Conservation (phyloP, 2,329 filamentous ascomycete genomes). For the Lomentospora prolificans region DNA sequence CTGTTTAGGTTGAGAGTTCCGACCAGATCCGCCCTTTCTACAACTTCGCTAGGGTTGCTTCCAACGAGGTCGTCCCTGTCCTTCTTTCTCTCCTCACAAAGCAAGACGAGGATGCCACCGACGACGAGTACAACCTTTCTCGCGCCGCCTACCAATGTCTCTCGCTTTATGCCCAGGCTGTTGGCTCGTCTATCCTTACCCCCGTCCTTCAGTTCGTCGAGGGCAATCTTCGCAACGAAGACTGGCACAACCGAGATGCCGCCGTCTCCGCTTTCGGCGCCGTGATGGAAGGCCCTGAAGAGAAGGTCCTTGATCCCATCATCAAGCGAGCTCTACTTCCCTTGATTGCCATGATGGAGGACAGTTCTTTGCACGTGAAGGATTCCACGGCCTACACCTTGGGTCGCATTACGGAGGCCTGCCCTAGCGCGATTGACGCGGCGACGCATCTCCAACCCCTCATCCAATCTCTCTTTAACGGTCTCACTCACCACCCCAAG, state of each 20-base stretch:
- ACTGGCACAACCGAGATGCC: constrained; percentile 93
- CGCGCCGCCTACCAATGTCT: constrained; percentile 94
- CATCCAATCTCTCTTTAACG: constrained; percentile 81
- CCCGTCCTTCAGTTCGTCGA: constrained; percentile 89
- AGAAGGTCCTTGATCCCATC: constrained; percentile 82
- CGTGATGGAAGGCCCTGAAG: constrained; percentile 97
- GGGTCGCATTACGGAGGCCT: constrained; percentile 89
- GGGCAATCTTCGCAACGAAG: constrained; percentile 75
- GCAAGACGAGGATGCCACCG: constrained; percentile 92
- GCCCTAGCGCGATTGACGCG: constrained; percentile 84
- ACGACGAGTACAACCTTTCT: constrained; percentile 96
- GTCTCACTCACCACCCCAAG: constrained; percentile 82
- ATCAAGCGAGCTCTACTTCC: constrained; percentile 93
- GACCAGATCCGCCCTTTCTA: constrained; percentile 86
- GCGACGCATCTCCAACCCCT: constrained; percentile 71
- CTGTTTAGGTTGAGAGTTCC: constrained; percentile 52
- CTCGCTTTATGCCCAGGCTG: constrained; percentile 88
- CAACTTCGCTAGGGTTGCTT: constrained; percentile 90
- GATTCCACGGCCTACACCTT: constrained; percentile 95
- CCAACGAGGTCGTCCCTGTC: constrained; percentile 88
- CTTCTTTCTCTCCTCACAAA: constrained; percentile 82
- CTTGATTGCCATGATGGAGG: constrained; percentile 85
- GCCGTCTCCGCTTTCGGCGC: constrained; percentile 95
- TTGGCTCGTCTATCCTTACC: constrained; percentile 72
- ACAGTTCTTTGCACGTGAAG: constrained; percentile 78